Evolutionary conservation across 495 filamentous ascomycete genomes (phyloP).

Genomic region (Xylaria cubensis): DNA sequence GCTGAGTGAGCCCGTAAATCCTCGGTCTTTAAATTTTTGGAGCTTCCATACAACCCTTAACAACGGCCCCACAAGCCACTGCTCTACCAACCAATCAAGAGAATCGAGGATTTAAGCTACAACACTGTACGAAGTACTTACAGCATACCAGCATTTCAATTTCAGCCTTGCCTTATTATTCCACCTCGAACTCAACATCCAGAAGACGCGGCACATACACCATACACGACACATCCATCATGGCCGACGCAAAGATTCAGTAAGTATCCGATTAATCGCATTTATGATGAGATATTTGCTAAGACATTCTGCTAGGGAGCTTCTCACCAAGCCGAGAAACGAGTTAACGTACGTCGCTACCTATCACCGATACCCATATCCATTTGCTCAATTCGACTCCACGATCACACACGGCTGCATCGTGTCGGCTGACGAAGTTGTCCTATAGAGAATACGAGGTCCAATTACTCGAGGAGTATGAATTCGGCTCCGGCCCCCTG

Average conservation of each 20-base stretch:
- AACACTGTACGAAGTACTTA: background rate
- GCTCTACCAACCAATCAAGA: background rate
- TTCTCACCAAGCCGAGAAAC: slow-evolving; percentile 77
- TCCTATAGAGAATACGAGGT: slow-evolving; percentile 83
- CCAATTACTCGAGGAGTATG: slow-evolving; percentile 84
- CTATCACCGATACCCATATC: background rate
- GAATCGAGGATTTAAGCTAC: background rate
- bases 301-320: slow-evolving; percentile 63
- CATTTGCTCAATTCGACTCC: background rate
- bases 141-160: slow-evolving; percentile 30
- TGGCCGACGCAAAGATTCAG: slow-evolving; percentile 83
- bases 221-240: slow-evolving; percentile 46
- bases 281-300: slow-evolving; percentile 32
- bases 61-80: background rate
- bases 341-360: slow-evolving; percentile 74
- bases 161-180: slow-evolving; percentile 33
- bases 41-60: slow-evolving; percentile 3
- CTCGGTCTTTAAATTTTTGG: slow-evolving; percentile 33
- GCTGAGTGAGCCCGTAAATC: slow-evolving; percentile 12
- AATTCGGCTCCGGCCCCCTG: slow-evolving; percentile 82
- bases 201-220: slow-evolving; percentile 13
- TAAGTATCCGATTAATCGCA: slow-evolving; percentile 46
- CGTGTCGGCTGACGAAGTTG: slow-evolving; percentile 25
- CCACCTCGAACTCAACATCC: slow-evolving; percentile 10
- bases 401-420: background rate